Evolutionary conservation across 2,329 filamentous ascomycete species (phyloP).

Genomic region (Atkinsonella texensis): DNA sequence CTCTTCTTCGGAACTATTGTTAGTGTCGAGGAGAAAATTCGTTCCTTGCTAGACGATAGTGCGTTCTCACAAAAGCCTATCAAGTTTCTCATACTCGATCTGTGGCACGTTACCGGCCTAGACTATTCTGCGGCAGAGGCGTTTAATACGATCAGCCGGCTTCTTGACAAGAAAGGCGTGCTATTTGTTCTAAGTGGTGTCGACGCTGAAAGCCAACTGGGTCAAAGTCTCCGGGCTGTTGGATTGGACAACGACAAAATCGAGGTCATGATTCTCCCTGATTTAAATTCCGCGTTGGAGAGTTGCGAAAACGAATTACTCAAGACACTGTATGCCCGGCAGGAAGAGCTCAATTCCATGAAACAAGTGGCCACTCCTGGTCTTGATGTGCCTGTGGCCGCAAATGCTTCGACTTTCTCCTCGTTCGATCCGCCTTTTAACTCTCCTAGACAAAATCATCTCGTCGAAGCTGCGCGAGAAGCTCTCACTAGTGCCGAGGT

Average conservation of each 20-base stretch:
- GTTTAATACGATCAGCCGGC: slow-evolving; percentile 81
- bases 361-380: slow-evolving; percentile 29
- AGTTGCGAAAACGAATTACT: slow-evolving; percentile 91
- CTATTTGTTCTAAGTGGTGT: slow-evolving; percentile 75
- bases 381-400: slow-evolving; percentile 34
- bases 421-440: slow-evolving; percentile 41
- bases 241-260: slow-evolving; percentile 64
- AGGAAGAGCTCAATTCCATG: slow-evolving; percentile 44
- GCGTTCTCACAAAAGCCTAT: slow-evolving; percentile 69
- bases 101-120: slow-evolving; percentile 79
- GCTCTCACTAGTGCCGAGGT: slow-evolving; percentile 58
- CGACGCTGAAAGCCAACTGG: slow-evolving; percentile 61
- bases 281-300: slow-evolving; percentile 87
- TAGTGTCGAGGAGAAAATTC: slow-evolving; percentile 80
- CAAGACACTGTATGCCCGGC: slow-evolving; percentile 62
- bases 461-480: slow-evolving; percentile 65
- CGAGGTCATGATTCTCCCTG: slow-evolving; percentile 69
- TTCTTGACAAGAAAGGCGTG: slow-evolving; percentile 67
- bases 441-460: slow-evolving; percentile 68
- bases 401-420: slow-evolving; percentile 19
- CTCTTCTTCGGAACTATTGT: slow-evolving; percentile 99
- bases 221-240: slow-evolving; percentile 68
- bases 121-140: slow-evolving; percentile 96
- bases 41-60: slow-evolving; percentile 70
- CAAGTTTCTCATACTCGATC: slow-evolving; percentile 78